Evolutionary conservation across 2,329 filamentous ascomycete genomes (phyloP).

Genomic region (Sporothrix phasma): DNA sequence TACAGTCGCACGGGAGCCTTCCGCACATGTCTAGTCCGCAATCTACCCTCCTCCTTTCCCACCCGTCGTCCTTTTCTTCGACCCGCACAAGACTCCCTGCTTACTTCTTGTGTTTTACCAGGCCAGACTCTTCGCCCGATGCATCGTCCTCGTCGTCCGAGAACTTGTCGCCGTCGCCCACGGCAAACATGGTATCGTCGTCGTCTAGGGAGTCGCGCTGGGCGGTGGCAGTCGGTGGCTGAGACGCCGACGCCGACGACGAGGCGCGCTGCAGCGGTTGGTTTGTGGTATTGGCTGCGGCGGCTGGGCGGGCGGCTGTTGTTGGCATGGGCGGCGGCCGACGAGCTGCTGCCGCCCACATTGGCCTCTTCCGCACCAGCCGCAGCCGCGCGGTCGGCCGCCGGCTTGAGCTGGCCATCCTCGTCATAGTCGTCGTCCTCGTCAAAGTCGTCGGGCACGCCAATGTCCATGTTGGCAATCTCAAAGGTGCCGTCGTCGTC

Average conservation of each 20-base stretch:
- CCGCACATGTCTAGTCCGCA: too few relatives aligned
- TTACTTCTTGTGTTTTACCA: slow-evolving; percentile 39
- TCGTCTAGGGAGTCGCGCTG: slow-evolving; percentile 49
- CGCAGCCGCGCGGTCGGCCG: slow-evolving; percentile 19
- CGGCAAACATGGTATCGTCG: slow-evolving; percentile 91
- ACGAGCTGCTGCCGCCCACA: slow-evolving; percentile 6
- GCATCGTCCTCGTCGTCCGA: slow-evolving; percentile 67
- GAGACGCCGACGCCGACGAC: slow-evolving; percentile 4
- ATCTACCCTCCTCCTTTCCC: too few relatives aligned
- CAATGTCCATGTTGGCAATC: slow-evolving; percentile 86
- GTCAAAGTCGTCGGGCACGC: slow-evolving; percentile 57
- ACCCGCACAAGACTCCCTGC: background rate
- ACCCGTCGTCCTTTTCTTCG: background rate
- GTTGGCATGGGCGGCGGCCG: background rate
- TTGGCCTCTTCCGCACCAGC: slow-evolving; percentile 30
- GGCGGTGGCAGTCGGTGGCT: slow-evolving; percentile 29
- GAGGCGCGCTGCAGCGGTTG: slow-evolving; percentile 7
- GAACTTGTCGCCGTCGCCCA: slow-evolving; percentile 76
- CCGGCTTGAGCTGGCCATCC: slow-evolving; percentile 39
- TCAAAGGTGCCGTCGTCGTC: slow-evolving; percentile 94
- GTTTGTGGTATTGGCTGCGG: slow-evolving; percentile 17
- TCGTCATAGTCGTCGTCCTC: slow-evolving; percentile 49
- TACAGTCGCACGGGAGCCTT: too few relatives aligned
- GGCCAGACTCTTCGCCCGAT: slow-evolving; percentile 46
- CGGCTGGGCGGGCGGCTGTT: slow-evolving; percentile 18